Evolutionary conservation across 1,284 basidiomycete genomes (phyloP), one percentile per base, ranked within the genome.

Genomic region (Erythrobasidium hasegawianum): DNA sequence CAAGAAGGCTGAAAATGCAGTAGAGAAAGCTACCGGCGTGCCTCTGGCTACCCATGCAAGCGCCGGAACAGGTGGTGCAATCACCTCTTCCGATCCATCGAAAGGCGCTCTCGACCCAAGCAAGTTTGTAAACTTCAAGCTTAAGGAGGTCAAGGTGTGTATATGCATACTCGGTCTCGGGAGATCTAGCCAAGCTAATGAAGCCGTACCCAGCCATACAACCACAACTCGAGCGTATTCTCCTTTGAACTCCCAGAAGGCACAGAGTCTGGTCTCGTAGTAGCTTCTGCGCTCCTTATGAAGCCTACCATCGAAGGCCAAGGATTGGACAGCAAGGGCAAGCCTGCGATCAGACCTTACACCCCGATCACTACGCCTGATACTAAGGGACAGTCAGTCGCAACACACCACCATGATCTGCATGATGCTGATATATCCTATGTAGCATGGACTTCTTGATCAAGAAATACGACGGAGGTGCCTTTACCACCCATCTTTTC

Each of bases 211-310:
- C 53, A 65, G 62, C 55, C 62, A 22, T 97, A 97, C 83, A 98
- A 95, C 83, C 88, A 95, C 82, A 92, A 95, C 79, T 86, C 89
- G 4, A 81, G 88, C 39, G 83, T 83, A 82, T 95, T 91, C 79
- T 81, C 87, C 65, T 96, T 98, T 76, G 87, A 87, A 74, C 83
- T 97, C 40, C 90, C 90, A 41, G 85, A 90, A 59, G 84, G 86
- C 69, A 83, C 89, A 69, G 86, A 87, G 2, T 87, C 90, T 7
- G 83, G 89, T 29, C 81, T 92, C 29, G 87, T 88, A 14, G 83
- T 90, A 55, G 75, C 82, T 38, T 79, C 84, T 79, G 78, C 87
- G 22, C 71, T 84, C 22, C 71, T 83, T 53, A 76, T 81, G 70
- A 81, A 81, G 74, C 77, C 80, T 7, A 78, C 78, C 8, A 76